Evolutionary conservation across 495 filamentous ascomycete genomes (phyloP).

Genomic region (Lindgomyces ingoldianus): DNA sequence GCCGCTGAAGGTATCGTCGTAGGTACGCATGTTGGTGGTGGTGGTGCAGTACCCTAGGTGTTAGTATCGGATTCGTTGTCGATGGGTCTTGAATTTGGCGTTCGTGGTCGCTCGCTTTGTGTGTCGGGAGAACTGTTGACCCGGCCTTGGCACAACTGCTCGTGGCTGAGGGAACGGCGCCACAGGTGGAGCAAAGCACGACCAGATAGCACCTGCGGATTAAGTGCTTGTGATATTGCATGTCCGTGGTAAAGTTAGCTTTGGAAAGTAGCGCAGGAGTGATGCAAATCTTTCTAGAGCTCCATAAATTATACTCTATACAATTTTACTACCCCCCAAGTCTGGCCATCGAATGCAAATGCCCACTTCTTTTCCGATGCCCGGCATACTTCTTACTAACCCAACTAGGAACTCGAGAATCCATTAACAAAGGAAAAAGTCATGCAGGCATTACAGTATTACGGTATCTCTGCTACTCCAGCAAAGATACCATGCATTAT

Average conservation of each 20-base stretch:
- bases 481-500: not conserved
- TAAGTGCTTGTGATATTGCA: too few relatives aligned
- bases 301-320: too few relatives aligned
- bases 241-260: too few relatives aligned
- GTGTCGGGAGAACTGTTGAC: conserved; percentile 9
- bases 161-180: conserved; percentile 20
- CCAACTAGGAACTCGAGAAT: not conserved
- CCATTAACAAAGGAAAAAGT: not conserved
- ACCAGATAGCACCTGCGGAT: too few relatives aligned
- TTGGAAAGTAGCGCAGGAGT: too few relatives aligned
- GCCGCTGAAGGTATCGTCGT: conserved; percentile 97
- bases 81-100: conserved; percentile 24
- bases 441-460: conserved; percentile 7
- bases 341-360: too few relatives aligned
- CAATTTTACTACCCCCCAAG: too few relatives aligned
- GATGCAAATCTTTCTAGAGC: too few relatives aligned
- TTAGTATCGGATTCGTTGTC: conserved; percentile 39
- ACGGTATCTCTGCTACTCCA: not conserved
- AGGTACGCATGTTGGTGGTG: conserved; percentile 87
- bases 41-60: conserved; percentile 37
- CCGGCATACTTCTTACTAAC: too few relatives aligned
- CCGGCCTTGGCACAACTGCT: conserved; percentile 7
- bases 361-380: too few relatives aligned
- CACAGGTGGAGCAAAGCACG: too few relatives aligned
- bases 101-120: conserved; percentile 22